phyloP scores from a whole-genome alignment of 2,329 filamentous ascomycete species.

The Bipolaris oryzae region DNA sequence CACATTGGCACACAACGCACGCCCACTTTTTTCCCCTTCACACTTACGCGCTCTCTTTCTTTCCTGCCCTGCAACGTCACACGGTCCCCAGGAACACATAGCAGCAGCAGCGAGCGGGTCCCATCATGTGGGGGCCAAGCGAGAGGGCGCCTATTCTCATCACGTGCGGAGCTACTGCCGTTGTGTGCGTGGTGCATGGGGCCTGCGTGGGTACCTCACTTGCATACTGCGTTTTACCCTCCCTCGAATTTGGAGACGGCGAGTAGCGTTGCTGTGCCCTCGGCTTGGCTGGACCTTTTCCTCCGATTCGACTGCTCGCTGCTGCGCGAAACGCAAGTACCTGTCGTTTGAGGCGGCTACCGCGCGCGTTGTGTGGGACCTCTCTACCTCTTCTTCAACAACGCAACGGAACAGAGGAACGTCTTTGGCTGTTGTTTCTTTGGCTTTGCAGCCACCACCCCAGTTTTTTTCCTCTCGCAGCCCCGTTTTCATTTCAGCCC shows the following conservation, averaged over 20 bases:
- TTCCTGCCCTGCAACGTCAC: slow-evolving; percentile 22
- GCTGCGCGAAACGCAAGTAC: not conserved
- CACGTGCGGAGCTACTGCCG: slow-evolving; percentile 20
- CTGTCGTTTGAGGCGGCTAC: slow-evolving; percentile 24
- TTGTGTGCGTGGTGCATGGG: slow-evolving; percentile 16
- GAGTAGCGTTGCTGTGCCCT: too few relatives aligned
- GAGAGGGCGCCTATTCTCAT: slow-evolving; percentile 20
- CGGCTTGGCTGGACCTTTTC: too few relatives aligned
- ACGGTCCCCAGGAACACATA: slow-evolving; percentile 9
- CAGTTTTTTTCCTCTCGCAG: not conserved
- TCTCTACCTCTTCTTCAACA: not conserved
- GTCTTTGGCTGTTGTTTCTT: not conserved
- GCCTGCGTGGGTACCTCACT: slow-evolving; percentile 12
- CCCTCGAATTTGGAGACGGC: too few relatives aligned
- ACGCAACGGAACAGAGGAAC: slow-evolving; percentile 1
- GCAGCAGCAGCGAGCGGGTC: not conserved
- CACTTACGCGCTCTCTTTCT: not conserved
- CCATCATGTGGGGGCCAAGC: slow-evolving; percentile 22
- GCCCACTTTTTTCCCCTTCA: too few relatives aligned
- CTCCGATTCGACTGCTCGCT: too few relatives aligned
- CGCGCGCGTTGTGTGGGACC: slow-evolving; percentile 6
- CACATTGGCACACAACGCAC: too few relatives aligned
- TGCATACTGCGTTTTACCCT: slow-evolving; percentile 25
- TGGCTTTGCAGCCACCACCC: not conserved
- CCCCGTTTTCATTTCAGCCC: not conserved